These are phyloP conservation scores for Ustilago shanxiensis DNA, from an alignment of 1,284 basidiomycete species.

Conservation along the genomic window DNA sequence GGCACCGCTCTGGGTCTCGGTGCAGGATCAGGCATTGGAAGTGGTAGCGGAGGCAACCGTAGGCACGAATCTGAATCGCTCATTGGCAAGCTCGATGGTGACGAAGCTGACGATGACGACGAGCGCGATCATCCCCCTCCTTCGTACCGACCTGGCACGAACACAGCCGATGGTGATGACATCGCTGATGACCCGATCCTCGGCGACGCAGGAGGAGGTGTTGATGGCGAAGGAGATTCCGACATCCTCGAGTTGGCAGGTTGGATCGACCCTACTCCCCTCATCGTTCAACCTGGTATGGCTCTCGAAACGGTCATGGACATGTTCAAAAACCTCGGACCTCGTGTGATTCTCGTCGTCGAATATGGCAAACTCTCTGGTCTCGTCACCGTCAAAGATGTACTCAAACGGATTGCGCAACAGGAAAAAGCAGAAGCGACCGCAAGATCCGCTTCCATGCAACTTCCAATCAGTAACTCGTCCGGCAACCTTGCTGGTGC, in stretches of 20 bases:
- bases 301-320: constrained; percentile 95
- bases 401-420: constrained; percentile 74
- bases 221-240: constrained; percentile 52
- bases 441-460: constrained; percentile 16
- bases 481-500: neutral
- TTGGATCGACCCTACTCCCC: constrained; percentile 79
- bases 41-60: constrained; percentile 9
- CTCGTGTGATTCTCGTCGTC: constrained; percentile 92
- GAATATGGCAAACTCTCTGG: constrained; percentile 82
- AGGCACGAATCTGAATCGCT: constrained; percentile 43
- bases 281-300: constrained; percentile 91
- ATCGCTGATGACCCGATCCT: constrained; percentile 26
- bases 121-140: neutral
- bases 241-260: constrained; percentile 58
- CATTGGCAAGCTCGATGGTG: constrained; percentile 29
- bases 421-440: constrained; percentile 57
- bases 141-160: constrained; percentile 5
- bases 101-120: constrained; percentile 25
- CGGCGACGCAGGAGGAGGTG: constrained; percentile 48
- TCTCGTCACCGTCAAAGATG: constrained; percentile 95
- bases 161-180: constrained; percentile 7
- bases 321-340: constrained; percentile 74
- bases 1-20: constrained; percentile 23
- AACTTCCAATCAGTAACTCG: constrained; percentile 1
- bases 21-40: constrained; percentile 1